Percentiles rank a stretch among this genome's conserved stretches.
Evolutionary conservation across 805 yeast genomes (phyloP).

Genomic region (Lipomyces kockii): DNA sequence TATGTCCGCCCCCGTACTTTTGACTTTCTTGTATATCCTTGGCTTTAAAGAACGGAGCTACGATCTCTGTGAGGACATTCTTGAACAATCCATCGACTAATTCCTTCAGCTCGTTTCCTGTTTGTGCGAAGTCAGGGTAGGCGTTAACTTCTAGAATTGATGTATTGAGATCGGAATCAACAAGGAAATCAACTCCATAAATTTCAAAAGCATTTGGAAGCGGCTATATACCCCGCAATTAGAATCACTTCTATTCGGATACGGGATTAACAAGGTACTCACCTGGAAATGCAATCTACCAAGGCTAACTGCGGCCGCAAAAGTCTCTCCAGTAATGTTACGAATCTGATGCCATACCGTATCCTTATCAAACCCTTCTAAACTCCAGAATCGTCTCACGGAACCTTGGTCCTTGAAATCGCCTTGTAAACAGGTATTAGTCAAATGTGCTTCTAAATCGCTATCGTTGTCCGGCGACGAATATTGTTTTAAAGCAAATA

Average conservation of each 20-base stretch:
- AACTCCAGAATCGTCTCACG: conserved; percentile 68
- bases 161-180: conserved; percentile 59
- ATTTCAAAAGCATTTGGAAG: conserved; percentile 80
- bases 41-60: conserved; percentile 30
- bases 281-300: conserved; percentile 80
- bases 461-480: conserved; percentile 45
- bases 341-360: conserved; percentile 61
- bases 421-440: conserved; percentile 90
- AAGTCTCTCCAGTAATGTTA: conserved; percentile 67
- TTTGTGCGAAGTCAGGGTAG: conserved; percentile 95
- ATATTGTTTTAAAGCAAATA: conserved; percentile 71
- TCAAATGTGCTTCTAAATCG: conserved; percentile 75
- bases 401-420: conserved; percentile 47
- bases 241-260: background rate
- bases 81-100: conserved; percentile 51
- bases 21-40: background rate
- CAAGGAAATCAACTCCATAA: conserved; percentile 86
- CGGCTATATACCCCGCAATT: conserved; percentile 48
- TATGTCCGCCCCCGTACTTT: background rate
- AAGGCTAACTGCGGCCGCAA: conserved; percentile 76
- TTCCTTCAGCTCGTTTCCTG: conserved; percentile 74
- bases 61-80: conserved; percentile 22
- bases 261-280: background rate
- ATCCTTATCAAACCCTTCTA: conserved; percentile 43
- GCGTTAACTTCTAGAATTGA: conserved; percentile 83